These are phyloP conservation scores for Paramarasmius palmivorus DNA, from an alignment of 1,284 basidiomycete species.

Conservation along the genomic window DNA sequence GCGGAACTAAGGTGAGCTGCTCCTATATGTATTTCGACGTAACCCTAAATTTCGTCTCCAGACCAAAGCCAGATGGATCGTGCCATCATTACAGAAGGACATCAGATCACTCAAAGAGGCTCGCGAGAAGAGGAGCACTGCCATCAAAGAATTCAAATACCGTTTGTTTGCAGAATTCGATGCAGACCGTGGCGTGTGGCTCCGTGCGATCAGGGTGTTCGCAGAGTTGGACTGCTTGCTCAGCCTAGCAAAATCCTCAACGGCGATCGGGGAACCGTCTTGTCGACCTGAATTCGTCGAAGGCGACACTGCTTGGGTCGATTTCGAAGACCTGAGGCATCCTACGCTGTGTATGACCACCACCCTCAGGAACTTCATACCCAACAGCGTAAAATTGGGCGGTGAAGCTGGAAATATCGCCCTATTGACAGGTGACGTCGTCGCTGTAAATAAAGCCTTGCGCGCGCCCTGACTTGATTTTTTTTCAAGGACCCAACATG, in stretches of 20 bases:
- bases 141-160: constrained; percentile 81
- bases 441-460: background rate
- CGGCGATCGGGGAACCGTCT: constrained; percentile 87
- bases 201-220: constrained; percentile 75
- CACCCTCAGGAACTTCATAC: constrained; percentile 80
- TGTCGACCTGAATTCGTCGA: constrained; percentile 90
- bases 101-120: constrained; percentile 89
- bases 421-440: constrained; percentile 77
- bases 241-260: constrained; percentile 88
- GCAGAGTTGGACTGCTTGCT: constrained; percentile 94
- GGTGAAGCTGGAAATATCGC: constrained; percentile 78
- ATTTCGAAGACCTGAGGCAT: constrained; percentile 85
- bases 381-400: constrained; percentile 91
- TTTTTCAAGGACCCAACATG: constrained; percentile 80
- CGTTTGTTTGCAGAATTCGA: constrained; percentile 88
- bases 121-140: constrained; percentile 79
- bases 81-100: constrained; percentile 68
- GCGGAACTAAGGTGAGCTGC: constrained; percentile 71
- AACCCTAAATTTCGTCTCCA: constrained; percentile 29
- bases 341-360: constrained; percentile 73
- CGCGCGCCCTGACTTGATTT: background rate
- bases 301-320: constrained; percentile 69
- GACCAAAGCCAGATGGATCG: constrained; percentile 75
- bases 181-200: constrained; percentile 77
- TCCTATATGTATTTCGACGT: background rate